These are phyloP conservation scores for Corrigiola litoralis DNA, from an alignment of 179 eudicot species.

Conservation along the genomic window DNA sequence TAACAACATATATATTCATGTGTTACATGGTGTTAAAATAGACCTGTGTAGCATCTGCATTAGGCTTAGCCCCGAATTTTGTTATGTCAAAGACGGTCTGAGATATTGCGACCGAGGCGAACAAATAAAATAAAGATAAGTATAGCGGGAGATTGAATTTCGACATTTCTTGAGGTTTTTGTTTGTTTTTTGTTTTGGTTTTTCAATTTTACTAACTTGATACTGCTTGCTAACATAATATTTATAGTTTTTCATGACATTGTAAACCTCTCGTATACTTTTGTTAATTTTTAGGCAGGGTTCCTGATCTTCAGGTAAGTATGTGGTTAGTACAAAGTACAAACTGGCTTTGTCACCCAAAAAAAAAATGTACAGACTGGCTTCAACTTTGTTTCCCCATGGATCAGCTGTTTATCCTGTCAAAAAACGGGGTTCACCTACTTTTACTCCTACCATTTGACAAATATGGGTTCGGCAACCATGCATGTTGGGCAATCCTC, in stretches of 20 bases:
- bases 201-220: background rate
- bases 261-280: background rate
- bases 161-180: slow-evolving; percentile 10
- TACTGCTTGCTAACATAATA: background rate
- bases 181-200: background rate
- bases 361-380: too few species aligned
- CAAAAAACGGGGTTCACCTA: too few species aligned
- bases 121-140: slow-evolving; percentile 13
- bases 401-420: slow-evolving; percentile 5
- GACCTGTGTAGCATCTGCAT: slow-evolving; percentile 29
- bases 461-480: too few species aligned
- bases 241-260: background rate
- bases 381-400: too few species aligned
- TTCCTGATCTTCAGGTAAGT: slow-evolving; percentile 1
- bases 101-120: slow-evolving; percentile 13
- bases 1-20: background rate
- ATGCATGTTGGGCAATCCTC: too few species aligned
- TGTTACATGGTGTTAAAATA: background rate
- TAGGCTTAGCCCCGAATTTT: slow-evolving; percentile 28
- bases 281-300: slow-evolving; percentile 6
- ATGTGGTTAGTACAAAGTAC: background rate
- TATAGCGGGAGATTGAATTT: background rate
- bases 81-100: slow-evolving; percentile 20
- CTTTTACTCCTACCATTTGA: too few species aligned
- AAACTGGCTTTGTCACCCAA: too few species aligned